Percentiles rank a stretch among this genome's conserved stretches.
Evolutionary conservation across 208 protist species (phyloP).

Genomic region (Trypanosoma boissoni): DNA sequence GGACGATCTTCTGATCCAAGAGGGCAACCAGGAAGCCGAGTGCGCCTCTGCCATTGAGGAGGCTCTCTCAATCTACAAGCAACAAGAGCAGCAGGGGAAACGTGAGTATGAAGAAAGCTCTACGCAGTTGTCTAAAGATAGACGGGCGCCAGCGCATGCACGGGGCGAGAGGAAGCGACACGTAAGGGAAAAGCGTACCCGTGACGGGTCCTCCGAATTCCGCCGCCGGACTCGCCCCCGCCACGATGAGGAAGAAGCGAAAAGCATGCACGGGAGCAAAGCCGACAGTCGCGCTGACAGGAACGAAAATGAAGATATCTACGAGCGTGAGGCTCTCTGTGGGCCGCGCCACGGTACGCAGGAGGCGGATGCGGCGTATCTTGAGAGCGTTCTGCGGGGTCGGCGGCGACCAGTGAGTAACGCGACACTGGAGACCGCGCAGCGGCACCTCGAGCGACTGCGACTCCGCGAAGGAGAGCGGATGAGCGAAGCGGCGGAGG

Average conservation of each 20-base stretch:
- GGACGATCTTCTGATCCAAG: constrained; percentile 42
- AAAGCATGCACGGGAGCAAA: not conserved
- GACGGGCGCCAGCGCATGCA: not conserved
- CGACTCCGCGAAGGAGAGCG: not conserved
- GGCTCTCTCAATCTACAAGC: constrained; percentile 27
- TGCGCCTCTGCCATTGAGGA: constrained; percentile 65
- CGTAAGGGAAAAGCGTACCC: not conserved
- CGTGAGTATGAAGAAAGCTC: too few species aligned
- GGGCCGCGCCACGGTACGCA: constrained; percentile 8
- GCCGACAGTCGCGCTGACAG: too few species aligned
- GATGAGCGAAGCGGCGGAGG: constrained; percentile 18
- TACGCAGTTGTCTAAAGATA: too few species aligned
- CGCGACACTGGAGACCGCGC: constrained; percentile 20
- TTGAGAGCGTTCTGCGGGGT: constrained; percentile 31
- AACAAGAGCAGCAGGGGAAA: constrained; percentile 16
- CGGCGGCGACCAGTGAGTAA: constrained; percentile 27
- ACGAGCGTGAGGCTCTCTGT: constrained; percentile 4
- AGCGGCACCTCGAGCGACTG: constrained; percentile 19
- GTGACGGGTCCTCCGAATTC: constrained; percentile 7
- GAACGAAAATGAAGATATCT: too few species aligned
- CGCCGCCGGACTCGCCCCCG: too few species aligned
- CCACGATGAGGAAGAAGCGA: not conserved
- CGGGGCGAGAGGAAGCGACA: not conserved
- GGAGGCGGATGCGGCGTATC: constrained; percentile 36
- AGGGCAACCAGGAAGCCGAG: constrained; percentile 28